Evolutionary conservation across 2,329 filamentous ascomycete species (phyloP).

Genomic region (Pseudogymnoascus sp.): DNA sequence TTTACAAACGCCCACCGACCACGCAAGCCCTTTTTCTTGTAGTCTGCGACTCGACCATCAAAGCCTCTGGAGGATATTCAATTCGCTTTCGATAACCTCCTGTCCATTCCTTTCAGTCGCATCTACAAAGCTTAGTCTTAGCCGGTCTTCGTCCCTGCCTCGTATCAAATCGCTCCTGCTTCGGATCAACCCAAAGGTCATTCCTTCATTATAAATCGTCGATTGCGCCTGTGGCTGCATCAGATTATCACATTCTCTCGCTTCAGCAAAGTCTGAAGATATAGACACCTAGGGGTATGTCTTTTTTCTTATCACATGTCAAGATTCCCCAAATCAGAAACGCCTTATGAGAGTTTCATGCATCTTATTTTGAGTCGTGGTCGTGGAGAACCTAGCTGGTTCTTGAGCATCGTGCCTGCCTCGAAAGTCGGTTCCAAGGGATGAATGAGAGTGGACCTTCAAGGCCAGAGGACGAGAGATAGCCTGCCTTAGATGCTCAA

Average conservation of each 20-base stretch:
- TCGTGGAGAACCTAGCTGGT: not conserved
- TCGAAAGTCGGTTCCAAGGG: not conserved
- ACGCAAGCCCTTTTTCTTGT: conserved; percentile 8
- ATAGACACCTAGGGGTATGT: not conserved
- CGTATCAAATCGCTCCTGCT: not conserved
- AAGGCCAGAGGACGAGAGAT: not conserved
- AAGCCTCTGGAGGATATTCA: conserved; percentile 8
- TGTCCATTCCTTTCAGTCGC: conserved; percentile 8
- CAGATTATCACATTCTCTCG: conserved; percentile 4
- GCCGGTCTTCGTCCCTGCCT: not conserved
- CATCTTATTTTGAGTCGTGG: not conserved
- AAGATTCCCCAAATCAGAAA: not conserved
- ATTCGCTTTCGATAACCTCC: conserved; percentile 1
- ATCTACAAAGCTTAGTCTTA: conserved; percentile 2
- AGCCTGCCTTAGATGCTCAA: not conserved
- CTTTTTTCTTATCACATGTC: not conserved
- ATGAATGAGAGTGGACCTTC: not conserved
- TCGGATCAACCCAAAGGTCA: not conserved
- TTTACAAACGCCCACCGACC: conserved; percentile 4
- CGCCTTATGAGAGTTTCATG: not conserved
- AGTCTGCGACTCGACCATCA: conserved; percentile 4
- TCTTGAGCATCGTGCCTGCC: not conserved
- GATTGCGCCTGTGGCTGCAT: conserved; percentile 3
- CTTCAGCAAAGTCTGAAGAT: not conserved
- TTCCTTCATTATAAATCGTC: conserved; percentile 1